These are phyloP conservation scores for Phytophthora sojae DNA, from an alignment of 352 stramenopile genomes.

Conservation along the genomic window DNA sequence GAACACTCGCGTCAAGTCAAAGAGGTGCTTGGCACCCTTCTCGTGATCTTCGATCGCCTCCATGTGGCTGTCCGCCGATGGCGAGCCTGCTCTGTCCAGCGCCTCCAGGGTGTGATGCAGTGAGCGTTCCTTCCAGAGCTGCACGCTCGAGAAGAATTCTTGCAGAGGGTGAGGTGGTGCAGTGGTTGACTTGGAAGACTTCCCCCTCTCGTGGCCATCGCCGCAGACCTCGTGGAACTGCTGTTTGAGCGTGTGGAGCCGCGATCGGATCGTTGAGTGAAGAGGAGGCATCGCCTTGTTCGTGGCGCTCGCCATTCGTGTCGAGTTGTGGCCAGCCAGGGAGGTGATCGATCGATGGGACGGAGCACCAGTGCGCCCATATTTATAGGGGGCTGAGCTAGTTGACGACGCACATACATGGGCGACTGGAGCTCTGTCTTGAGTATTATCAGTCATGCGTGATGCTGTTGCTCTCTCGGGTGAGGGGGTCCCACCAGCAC, in stretches of 20 bases:
- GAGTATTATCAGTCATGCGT: constrained; percentile 15
- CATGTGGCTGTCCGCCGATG: constrained; percentile 50
- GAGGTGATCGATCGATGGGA: constrained; percentile 13
- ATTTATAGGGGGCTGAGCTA: constrained; percentile 25
- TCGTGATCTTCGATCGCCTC: constrained; percentile 69
- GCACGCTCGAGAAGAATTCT: constrained; percentile 43
- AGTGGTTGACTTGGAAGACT: neutral
- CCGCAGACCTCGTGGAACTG: constrained; percentile 24
- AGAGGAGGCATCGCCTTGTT: constrained; percentile 9
- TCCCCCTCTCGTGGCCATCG: neutral
- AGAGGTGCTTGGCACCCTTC: constrained; percentile 48
- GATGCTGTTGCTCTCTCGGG: neutral
- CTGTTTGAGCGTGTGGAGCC: constrained; percentile 24
- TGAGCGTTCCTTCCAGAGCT: constrained; percentile 73
- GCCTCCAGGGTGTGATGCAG: constrained; percentile 60
- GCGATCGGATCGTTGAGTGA: constrained; percentile 22
- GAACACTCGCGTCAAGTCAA: constrained; percentile 37
- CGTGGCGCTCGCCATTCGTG: neutral
- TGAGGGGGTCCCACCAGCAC: neutral
- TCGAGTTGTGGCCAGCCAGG: constrained; percentile 1
- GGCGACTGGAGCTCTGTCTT: no score
- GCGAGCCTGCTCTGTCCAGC: constrained; percentile 33
- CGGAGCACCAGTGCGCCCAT: constrained; percentile 6
- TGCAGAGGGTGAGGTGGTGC: neutral
- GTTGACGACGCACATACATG: neutral